phyloP scores from a whole-genome alignment of 805 yeast genomes.

The Cephaloascus albidus region DNA sequence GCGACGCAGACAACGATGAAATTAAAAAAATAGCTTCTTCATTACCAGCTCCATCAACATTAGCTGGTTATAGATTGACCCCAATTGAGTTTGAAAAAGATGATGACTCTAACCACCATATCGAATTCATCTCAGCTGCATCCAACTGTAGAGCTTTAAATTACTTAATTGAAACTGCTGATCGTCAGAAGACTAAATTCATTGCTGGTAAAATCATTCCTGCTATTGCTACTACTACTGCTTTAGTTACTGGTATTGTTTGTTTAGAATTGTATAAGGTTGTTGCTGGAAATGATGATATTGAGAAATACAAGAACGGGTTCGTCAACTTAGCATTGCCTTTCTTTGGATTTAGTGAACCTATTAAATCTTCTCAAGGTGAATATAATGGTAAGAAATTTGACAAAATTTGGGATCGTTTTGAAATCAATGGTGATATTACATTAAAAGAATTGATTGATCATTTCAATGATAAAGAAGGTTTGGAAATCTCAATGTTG shows the following conservation, averaged over 20 bases:
- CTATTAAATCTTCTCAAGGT: slow-evolving; percentile 76
- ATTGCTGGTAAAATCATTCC: slow-evolving; percentile 98
- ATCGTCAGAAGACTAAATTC: slow-evolving; percentile 83
- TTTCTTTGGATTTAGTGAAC: slow-evolving; percentile 95
- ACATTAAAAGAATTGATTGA: slow-evolving; percentile 68
- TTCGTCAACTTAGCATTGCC: slow-evolving; percentile 89
- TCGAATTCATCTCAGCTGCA: slow-evolving; percentile 91
- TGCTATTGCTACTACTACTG: slow-evolving; percentile 99
- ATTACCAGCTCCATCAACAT: slow-evolving; percentile 79
- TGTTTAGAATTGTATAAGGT: slow-evolving; percentile 90
- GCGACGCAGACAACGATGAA: slow-evolving; percentile 47
- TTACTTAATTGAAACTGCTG: slow-evolving; percentile 83
- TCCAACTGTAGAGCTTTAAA: slow-evolving; percentile 94
- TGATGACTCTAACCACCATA: slow-evolving; percentile 94
- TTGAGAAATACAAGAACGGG: slow-evolving; percentile 89
- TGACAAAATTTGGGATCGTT: slow-evolving; percentile 94
- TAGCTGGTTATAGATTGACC: slow-evolving; percentile 78
- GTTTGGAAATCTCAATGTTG: slow-evolving; percentile 82
- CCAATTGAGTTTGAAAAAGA: slow-evolving; percentile 98
- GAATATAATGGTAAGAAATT: slow-evolving; percentile 70
- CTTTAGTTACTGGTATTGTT: slow-evolving; percentile 90
- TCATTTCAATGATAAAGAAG: slow-evolving; percentile 73
- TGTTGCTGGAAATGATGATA: slow-evolving; percentile 59
- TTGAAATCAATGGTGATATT: slow-evolving; percentile 69
- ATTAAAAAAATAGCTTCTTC: slow-evolving; percentile 61